Evolutionary conservation across 768 basidiomycete genomes (phyloP).

Genomic region (Podaxis rugospora): DNA sequence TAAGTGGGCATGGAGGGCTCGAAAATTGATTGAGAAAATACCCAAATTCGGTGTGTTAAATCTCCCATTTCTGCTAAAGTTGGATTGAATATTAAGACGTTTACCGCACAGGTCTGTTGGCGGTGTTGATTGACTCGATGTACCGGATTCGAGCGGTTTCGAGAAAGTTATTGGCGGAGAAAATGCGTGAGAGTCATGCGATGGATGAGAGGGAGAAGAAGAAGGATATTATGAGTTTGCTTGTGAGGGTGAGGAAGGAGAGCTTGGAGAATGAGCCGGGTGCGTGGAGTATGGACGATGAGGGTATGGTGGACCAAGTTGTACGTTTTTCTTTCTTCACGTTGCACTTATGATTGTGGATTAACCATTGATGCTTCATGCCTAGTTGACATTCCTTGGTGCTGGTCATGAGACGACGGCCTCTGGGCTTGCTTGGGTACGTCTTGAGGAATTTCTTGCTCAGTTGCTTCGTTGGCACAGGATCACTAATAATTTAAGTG

Average conservation of each 20-base stretch:
- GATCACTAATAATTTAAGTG: not conserved
- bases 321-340: slow-evolving; percentile 21
- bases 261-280: slow-evolving; percentile 27
- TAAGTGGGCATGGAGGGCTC: not conserved
- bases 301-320: slow-evolving; percentile 49
- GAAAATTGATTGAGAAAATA: not conserved
- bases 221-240: slow-evolving; percentile 47
- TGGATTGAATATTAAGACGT: slow-evolving; percentile 10
- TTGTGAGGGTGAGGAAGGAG: slow-evolving; percentile 39
- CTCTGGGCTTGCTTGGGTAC: slow-evolving; percentile 38
- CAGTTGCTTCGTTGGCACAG: not conserved
- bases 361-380: not conserved
- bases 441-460: not conserved
- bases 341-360: too few species aligned
- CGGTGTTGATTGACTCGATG: slow-evolving; percentile 29
- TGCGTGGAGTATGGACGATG: slow-evolving; percentile 40
- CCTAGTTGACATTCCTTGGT: slow-evolving; percentile 38
- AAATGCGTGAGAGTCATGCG: slow-evolving; percentile 31
- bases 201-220: slow-evolving; percentile 34
- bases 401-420: slow-evolving; percentile 38
- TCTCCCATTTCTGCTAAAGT: not conserved
- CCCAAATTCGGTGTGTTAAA: not conserved
- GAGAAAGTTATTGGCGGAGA: slow-evolving; percentile 34
- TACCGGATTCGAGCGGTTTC: slow-evolving; percentile 38
- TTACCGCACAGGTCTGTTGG: slow-evolving; percentile 16